Evolutionary conservation across 495 filamentous ascomycete species (phyloP).

Genomic region (Hyaloscypha finlandica): DNA sequence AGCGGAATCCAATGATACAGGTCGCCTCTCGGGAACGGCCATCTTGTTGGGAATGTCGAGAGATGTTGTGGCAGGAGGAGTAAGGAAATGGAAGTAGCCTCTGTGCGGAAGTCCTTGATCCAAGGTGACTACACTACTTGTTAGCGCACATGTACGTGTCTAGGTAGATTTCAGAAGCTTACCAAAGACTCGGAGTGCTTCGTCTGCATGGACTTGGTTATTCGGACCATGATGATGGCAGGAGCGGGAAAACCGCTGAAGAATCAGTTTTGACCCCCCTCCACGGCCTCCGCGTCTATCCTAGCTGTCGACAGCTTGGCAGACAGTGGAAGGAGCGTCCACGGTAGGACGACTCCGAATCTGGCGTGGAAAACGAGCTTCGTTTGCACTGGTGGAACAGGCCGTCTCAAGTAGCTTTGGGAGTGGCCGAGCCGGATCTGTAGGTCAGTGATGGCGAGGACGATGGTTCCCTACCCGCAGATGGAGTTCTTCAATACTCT

Average conservation of each 20-base stretch:
- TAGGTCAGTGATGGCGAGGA: conserved; percentile 10
- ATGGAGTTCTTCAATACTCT: not conserved
- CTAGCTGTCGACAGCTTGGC: conserved; percentile 30
- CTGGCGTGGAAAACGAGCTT: conserved; percentile 4
- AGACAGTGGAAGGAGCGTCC: conserved; percentile 29
- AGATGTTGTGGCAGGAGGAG: conserved; percentile 77
- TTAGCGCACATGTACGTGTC: conserved; percentile 10
- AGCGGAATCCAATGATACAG: conserved; percentile 98
- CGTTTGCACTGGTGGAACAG: conserved; percentile 12
- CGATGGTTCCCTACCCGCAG: conserved; percentile 12
- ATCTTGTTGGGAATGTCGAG: conserved; percentile 76
- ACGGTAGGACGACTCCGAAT: conserved; percentile 27
- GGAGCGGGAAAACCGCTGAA: conserved; percentile 55
- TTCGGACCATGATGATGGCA: conserved; percentile 80
- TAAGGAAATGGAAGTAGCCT: conserved; percentile 67
- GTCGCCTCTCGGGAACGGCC: conserved; percentile 96
- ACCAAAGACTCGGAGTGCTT: conserved; percentile 95
- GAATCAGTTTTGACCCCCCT: conserved; percentile 28
- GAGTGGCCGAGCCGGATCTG: conserved; percentile 13
- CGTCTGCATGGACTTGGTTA: conserved; percentile 88
- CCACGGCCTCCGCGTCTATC: conserved; percentile 25
- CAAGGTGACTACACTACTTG: conserved; percentile 70
- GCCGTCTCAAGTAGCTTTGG: not conserved
- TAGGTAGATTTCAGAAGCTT: conserved; percentile 43
- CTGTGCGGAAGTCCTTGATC: conserved; percentile 73